Evolutionary conservation across 2,329 filamentous ascomycete genomes (phyloP), one percentile per base, ranked within the genome.

Genomic region (Colletotrichum siamense): DNA sequence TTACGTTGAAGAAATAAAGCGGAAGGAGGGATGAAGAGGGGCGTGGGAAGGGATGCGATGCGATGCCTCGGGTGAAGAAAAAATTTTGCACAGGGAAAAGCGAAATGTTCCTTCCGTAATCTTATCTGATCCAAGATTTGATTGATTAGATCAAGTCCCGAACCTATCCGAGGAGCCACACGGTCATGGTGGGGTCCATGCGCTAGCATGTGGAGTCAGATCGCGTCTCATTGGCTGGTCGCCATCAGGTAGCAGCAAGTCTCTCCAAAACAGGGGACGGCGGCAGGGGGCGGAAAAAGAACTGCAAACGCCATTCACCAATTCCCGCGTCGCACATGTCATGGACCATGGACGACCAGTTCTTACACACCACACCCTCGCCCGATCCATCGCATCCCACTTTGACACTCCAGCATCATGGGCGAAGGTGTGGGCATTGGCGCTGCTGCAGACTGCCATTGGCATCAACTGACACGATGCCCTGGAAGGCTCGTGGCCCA

Each of bases 81-180:
- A 75, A 34, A 22, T 34, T 76, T 70, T 77, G 74, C 74, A 62
- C 39, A 55, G 24, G 26, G 39, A 44, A n/a, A 57, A 39, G 26
- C 36, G 28, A 73, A 62, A 69, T 57, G 52, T 30, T 71, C 44
- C 55, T 71, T 59, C 71, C 61, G 62, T 75, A 71, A 77, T 77
- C 75, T 77, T 77, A 77, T 77, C 75, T 74, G 75, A 77, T 77
- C 75, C 65, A 66, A 77, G 75, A 77, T 77, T 59, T 74, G 75
- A 77, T 77, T 75, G 75, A 77, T 77, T 75, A 77, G 75, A 75
- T 77, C 75, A 62, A 75, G 57, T 57, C 28, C 71, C 36, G 61
- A 75, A 55, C 66, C 65, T 75, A 66, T 71, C 61, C 66, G 75
- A 62, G 15, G 15, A 15, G 16, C 39, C 30, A 52, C 69, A 49